Evolutionary conservation across 805 yeast genomes (phyloP).

Genomic region (Starmerella floris): DNA sequence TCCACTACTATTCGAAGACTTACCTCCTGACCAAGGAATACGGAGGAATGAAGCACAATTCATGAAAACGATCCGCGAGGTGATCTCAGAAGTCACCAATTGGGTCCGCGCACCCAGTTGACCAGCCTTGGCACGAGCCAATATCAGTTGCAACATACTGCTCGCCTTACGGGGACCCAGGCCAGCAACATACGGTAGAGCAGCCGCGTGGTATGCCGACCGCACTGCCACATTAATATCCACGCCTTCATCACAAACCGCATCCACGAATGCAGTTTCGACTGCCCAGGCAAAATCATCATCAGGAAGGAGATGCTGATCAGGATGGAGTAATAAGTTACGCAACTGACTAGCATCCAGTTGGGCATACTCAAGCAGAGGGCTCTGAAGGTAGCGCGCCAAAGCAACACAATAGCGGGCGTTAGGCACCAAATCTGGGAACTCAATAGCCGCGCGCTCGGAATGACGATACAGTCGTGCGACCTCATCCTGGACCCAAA

Average conservation of each 20-base stretch:
- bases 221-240: slow-evolving; percentile 83
- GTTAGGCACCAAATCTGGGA: slow-evolving; percentile 69
- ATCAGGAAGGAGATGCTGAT: slow-evolving; percentile 56
- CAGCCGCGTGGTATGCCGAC: slow-evolving; percentile 54
- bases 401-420: slow-evolving; percentile 76
- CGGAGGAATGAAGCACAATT: slow-evolving; percentile 84
- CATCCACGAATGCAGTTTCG: slow-evolving; percentile 76
- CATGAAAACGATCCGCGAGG: slow-evolving; percentile 70
- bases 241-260: slow-evolving; percentile 80
- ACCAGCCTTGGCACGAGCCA: slow-evolving; percentile 43
- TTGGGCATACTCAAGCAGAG: slow-evolving; percentile 78
- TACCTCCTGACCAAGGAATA: slow-evolving; percentile 52
- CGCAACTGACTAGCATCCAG: slow-evolving; percentile 54
- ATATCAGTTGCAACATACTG: slow-evolving; percentile 70
- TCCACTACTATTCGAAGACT: slow-evolving; percentile 16
- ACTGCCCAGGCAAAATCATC: slow-evolving; percentile 53
- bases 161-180: slow-evolving; percentile 91
- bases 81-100: slow-evolving; percentile 63
- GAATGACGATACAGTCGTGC: slow-evolving; percentile 81
- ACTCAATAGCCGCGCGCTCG: slow-evolving; percentile 58
- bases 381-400: slow-evolving; percentile 85
- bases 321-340: slow-evolving; percentile 47
- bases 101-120: slow-evolving; percentile 58
- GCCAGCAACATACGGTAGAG: slow-evolving; percentile 73
- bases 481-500: slow-evolving; percentile 87